Base-by-base conservation (phyloP, 345 rosid genomes). In the Boechera retrofracta region DNA sequence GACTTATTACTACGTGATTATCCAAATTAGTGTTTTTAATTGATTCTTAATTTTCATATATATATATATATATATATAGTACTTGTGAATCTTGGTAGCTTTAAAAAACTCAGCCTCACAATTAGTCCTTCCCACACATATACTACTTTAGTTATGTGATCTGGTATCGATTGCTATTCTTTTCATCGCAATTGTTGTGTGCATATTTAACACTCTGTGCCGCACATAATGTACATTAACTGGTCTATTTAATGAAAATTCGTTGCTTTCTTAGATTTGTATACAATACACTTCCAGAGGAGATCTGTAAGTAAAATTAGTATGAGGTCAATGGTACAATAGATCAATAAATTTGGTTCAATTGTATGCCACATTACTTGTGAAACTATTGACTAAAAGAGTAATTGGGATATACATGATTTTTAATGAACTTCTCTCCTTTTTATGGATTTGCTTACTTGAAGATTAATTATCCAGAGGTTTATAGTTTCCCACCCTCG, bases 261-360 rank as follows among this genome's bases (percentile, higher is more conserved):
- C 42, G 12, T 9, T 24, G 13, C 51, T 70, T 21, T 21, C 71
- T 54, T 69, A 75, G 70, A 24, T 75, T 51, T 61, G 51, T 31
- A 44, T 68, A 51, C 68, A 60, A 31, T 33, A 18, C 41, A 42
- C 21, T 21, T 21, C 24, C 24, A 1, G 24, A 1, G 24, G 55
- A 53, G 56, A 55, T 45, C 15, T 53, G 4, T 42, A 13, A 29
- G 62, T 60, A 62, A 62, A 21, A 33, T 36, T 21, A 69, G 63
- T 32, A 5, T 13, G 24, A 21, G 24, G 24, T 21, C 31, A 56
- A 62, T 54, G 65, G 10, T 61, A 7, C 54, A 54, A 31, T n/a
- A 32, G 64, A 69, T 69, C 64, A 52, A 61, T 6, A 42, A 32
- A 6, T 6, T 7, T 38, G 60, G 62, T 39, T 51, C 59, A 11